A percentile compares a stretch with the other conserved stretches of the same genome.
phyloP scores from a whole-genome alignment of 352 stramenopile genomes.

The Globisporangium nunn region DNA sequence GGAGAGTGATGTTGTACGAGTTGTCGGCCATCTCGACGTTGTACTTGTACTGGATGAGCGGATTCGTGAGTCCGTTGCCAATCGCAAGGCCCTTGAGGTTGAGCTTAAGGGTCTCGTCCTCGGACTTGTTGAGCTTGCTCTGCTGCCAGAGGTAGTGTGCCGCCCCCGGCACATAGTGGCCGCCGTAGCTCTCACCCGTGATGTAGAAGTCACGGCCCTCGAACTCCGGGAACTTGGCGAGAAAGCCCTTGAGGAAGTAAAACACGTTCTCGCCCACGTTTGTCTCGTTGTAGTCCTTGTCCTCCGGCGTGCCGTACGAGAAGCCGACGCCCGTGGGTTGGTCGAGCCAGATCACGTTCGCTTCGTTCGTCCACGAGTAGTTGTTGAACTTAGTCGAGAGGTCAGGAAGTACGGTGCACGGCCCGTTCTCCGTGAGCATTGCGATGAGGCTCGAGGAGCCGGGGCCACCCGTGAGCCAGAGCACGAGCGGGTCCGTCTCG shows the following conservation, averaged over 20 bases:
- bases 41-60: constrained; percentile 27
- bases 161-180: constrained; percentile 30
- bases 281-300: constrained; percentile 21
- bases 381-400: constrained; percentile 19
- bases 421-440: constrained; percentile 30
- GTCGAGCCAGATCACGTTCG: constrained; percentile 37
- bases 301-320: constrained; percentile 16
- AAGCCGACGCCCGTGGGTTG: constrained; percentile 31
- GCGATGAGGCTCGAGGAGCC: constrained; percentile 31
- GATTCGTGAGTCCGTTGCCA: constrained; percentile 30
- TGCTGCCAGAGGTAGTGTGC: constrained; percentile 22
- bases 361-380: constrained; percentile 28
- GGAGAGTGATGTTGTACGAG: constrained; percentile 57
- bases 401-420: constrained; percentile 23
- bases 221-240: constrained; percentile 27
- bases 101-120: constrained; percentile 6
- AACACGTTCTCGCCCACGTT: constrained; percentile 37
- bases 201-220: constrained; percentile 22
- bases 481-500: constrained; percentile 21
- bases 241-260: constrained; percentile 28
- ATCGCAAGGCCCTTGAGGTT: constrained; percentile 31
- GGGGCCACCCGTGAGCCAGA: constrained; percentile 34
- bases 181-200: constrained; percentile 32
- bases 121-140: constrained; percentile 1
- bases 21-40: constrained; percentile 60